A percentile compares a stretch with the other conserved stretches of the same genome.
Conservation (phyloP, 2,329 filamentous ascomycete species). For the Blumeriella jaapii region DNA sequence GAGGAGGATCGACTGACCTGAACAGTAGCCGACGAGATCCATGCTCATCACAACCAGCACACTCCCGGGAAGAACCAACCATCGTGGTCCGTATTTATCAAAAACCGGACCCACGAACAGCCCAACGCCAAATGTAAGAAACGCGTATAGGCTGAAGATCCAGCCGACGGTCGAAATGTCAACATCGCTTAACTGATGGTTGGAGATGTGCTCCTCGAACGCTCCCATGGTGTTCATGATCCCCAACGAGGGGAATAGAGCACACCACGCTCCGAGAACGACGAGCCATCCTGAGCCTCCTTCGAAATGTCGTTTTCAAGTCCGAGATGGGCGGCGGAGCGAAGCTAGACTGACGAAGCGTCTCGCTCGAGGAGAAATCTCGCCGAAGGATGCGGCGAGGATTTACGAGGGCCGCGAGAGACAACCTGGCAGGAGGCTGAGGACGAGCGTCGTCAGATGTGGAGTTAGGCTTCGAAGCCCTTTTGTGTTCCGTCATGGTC, state of each 20-base stretch:
- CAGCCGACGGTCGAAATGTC: constrained; percentile 11
- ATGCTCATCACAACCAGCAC: not conserved
- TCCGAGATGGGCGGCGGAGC: too few relatives aligned
- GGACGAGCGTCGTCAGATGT: too few relatives aligned
- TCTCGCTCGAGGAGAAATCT: too few relatives aligned
- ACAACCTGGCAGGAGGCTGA: too few relatives aligned
- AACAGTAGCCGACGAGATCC: constrained; percentile 1
- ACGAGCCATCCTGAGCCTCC: constrained; percentile 2
- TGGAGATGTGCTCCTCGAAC: constrained; percentile 4
- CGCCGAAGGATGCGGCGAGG: too few relatives aligned
- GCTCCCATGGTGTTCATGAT: constrained; percentile 5
- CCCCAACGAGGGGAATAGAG: not conserved
- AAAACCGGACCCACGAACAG: constrained; percentile 1
- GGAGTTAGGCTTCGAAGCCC: too few relatives aligned
- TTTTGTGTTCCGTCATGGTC: too few relatives aligned
- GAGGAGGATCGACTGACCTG: not conserved
- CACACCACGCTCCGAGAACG: constrained; percentile 1
- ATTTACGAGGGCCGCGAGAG: too few relatives aligned
- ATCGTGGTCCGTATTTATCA: not conserved
- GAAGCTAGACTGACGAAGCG: too few relatives aligned
- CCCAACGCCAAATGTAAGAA: constrained; percentile 3
- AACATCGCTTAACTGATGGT: constrained; percentile 4
- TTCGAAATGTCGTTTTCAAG: too few relatives aligned
- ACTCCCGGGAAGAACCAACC: constrained; percentile 3
- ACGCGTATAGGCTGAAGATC: constrained; percentile 3